Evolutionary conservation across 139 green algal species (phyloP).

Genomic region (Dunaliella primolecta): DNA sequence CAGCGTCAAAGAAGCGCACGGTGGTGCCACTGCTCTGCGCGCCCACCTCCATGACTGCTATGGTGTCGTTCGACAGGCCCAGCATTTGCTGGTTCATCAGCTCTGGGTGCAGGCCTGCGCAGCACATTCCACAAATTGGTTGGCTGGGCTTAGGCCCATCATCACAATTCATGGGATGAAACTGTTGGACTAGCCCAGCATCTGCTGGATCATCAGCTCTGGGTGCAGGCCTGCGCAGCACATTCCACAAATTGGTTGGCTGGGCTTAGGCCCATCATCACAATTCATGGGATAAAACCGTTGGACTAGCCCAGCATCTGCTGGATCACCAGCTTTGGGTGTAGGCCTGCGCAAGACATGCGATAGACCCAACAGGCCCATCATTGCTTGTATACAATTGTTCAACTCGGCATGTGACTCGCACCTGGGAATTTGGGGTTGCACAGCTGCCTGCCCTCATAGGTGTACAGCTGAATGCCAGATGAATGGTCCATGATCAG

Average conservation of each 20-base stretch:
- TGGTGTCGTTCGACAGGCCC: slow-evolving; percentile 61
- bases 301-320: slow-evolving; percentile 58
- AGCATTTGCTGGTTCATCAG: slow-evolving; percentile 61
- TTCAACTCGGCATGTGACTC: too few relatives aligned
- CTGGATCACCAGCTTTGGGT: slow-evolving; percentile 56
- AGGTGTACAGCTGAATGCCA: slow-evolving; percentile 68
- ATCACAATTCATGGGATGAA: too few relatives aligned
- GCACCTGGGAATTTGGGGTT: slow-evolving; percentile 61
- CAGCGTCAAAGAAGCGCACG: slow-evolving; percentile 69
- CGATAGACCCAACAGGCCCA: too few relatives aligned
- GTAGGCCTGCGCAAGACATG: slow-evolving; percentile 35
- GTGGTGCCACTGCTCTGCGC: slow-evolving; percentile 15
- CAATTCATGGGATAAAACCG: too few relatives aligned
- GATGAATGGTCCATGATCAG: slow-evolving; percentile 51
- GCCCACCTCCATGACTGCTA: slow-evolving; percentile 59
- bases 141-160: slow-evolving; percentile 56
- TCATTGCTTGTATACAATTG: slow-evolving; percentile 25
- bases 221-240: slow-evolving; percentile 37
- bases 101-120: slow-evolving; percentile 50
- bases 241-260: too few relatives aligned
- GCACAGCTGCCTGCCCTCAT: slow-evolving; percentile 69
- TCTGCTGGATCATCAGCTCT: slow-evolving; percentile 58
- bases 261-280: slow-evolving; percentile 60
- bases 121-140: too few relatives aligned
- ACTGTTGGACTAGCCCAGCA: slow-evolving; percentile 58